Evolutionary conservation across 306 rosid species (phyloP).

Genomic region (Cucumis hystrix): DNA sequence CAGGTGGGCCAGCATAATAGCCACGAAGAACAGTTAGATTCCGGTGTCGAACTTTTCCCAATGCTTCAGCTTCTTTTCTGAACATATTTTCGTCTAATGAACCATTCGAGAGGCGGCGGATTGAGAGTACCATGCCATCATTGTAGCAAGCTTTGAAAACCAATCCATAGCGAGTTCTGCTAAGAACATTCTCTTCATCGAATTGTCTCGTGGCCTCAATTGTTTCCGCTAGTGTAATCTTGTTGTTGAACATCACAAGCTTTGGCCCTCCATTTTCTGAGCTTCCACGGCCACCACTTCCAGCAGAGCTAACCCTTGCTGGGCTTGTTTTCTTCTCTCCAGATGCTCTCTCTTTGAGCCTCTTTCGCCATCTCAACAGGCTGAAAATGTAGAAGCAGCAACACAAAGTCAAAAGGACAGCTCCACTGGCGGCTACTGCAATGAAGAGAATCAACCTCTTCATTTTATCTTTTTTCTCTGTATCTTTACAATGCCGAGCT

Average conservation of each 20-base stretch:
- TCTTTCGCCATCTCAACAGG: constrained; percentile 70
- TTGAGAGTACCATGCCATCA: constrained; percentile 86
- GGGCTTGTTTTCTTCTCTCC: constrained; percentile 82
- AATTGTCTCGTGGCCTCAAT: constrained; percentile 82
- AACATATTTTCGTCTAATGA: constrained; percentile 62
- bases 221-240: constrained; percentile 79
- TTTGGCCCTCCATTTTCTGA: constrained; percentile 73
- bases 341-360: constrained; percentile 43
- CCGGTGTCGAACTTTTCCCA: constrained; percentile 70
- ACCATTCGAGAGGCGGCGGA: constrained; percentile 71
- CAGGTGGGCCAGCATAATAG: constrained; percentile 67
- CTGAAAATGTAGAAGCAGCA: constrained; percentile 85
- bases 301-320: constrained; percentile 66
- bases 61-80: constrained; percentile 74
- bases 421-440: constrained; percentile 37
- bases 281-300: constrained; percentile 85
- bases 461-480: constrained; percentile 16
- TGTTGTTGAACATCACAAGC: constrained; percentile 79
- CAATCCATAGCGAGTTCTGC: constrained; percentile 67
- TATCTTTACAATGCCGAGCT: constrained; percentile 27
- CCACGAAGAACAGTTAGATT: constrained; percentile 91
- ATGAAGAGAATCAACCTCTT: constrained; percentile 53
- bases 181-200: constrained; percentile 88
- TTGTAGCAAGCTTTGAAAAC: constrained; percentile 81
- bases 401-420: constrained; percentile 35